Conservation (phyloP, 768 basidiomycete genomes). For the Lactarius indigo region DNA sequence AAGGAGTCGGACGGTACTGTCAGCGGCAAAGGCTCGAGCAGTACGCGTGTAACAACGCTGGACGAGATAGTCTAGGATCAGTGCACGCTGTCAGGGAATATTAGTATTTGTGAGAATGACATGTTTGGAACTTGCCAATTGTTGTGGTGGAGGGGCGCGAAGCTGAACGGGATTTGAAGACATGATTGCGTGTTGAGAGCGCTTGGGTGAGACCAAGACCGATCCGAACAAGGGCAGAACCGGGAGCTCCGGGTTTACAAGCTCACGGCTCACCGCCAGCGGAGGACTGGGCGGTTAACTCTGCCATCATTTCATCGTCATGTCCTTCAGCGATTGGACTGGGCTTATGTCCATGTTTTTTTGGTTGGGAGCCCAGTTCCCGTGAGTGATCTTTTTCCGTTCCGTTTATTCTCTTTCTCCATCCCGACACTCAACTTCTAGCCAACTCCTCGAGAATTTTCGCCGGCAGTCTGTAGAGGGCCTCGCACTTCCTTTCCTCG, state of each 20-base stretch:
- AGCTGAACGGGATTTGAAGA: constrained; percentile 5
- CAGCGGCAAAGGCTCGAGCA: constrained; percentile 61
- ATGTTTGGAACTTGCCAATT: constrained; percentile 12
- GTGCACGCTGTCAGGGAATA: constrained; percentile 46
- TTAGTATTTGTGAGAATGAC: neutral
- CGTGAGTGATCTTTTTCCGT: constrained; percentile 48
- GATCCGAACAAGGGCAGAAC: neutral
- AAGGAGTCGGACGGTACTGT: constrained; percentile 57
- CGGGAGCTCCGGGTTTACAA: neutral
- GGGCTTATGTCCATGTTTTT: constrained; percentile 70
- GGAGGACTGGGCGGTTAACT: neutral
- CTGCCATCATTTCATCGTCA: constrained; percentile 9
- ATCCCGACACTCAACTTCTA: constrained; percentile 32
- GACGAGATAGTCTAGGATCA: constrained; percentile 75
- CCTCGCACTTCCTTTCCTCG: constrained; percentile 87
- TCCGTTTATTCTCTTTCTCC: constrained; percentile 1
- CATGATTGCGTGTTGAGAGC: constrained; percentile 2
- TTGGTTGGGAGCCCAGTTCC: constrained; percentile 87
- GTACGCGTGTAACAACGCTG: constrained; percentile 72
- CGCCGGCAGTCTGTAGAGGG: constrained; percentile 78
- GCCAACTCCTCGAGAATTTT: constrained; percentile 82
- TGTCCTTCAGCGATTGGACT: constrained; percentile 54
- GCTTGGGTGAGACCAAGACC: neutral
- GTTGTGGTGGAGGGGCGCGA: neutral
- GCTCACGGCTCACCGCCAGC: neutral